Evolutionary conservation across 495 filamentous ascomycete genomes (phyloP).

Genomic region (Trichoderma orchidacearum): DNA sequence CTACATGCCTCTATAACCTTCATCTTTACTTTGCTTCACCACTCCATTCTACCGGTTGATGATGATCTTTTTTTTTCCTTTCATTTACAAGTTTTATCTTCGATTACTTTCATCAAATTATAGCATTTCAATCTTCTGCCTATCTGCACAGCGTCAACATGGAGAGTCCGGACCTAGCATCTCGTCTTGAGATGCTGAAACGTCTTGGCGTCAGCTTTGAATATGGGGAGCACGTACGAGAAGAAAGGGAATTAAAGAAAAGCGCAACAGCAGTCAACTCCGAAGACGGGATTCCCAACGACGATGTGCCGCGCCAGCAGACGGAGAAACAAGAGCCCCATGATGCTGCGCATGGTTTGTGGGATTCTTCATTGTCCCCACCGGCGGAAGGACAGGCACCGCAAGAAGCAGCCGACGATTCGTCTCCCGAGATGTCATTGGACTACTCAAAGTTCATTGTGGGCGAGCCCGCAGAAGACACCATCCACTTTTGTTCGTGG

Average conservation of each 20-base stretch:
- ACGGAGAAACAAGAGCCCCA: background rate
- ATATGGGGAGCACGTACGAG: background rate
- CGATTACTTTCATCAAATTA: background rate
- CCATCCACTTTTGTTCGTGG: slow-evolving; percentile 43
- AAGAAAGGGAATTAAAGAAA: background rate
- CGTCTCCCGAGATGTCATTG: background rate
- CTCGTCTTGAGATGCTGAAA: background rate
- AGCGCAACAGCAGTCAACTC: background rate
- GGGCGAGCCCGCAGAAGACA: slow-evolving; percentile 13
- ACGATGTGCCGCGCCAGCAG: background rate
- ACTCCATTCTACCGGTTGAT: background rate
- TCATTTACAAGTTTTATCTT: background rate
- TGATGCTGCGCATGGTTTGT: background rate
- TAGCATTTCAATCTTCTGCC: background rate
- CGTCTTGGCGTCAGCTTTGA: background rate
- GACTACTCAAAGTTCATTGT: slow-evolving; percentile 8
- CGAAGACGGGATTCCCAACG: background rate
- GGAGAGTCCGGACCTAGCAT: background rate
- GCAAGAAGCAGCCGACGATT: background rate
- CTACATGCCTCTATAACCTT: background rate
- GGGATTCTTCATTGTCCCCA: background rate
- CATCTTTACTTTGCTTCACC: background rate
- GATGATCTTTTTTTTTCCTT: background rate
- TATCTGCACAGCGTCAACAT: background rate
- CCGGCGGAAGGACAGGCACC: background rate